Percentiles rank a stretch among this genome's conserved stretches.
Conservation (phyloP, 257 asterid genomes). For the Phtheirospermum japonicum region DNA sequence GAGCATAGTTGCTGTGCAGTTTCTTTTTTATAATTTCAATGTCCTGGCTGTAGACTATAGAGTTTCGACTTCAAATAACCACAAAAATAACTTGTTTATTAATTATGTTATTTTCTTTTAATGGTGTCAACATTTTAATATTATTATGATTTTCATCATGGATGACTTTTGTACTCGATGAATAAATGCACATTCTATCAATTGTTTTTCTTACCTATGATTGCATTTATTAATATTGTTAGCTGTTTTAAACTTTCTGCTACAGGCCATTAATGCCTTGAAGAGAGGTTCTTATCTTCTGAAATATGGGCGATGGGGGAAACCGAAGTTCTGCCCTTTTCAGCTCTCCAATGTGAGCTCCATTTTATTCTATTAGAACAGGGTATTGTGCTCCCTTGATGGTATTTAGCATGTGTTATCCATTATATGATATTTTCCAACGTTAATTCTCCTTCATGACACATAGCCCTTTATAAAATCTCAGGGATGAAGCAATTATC, state of each 20-base stretch:
- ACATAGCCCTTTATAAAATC: background rate
- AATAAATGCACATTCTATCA: slow-evolving; percentile 11
- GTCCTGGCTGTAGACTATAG: slow-evolving; percentile 12
- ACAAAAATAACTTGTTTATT: background rate
- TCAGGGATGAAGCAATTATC: background rate
- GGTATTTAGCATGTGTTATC: slow-evolving; percentile 18
- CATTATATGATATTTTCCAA: background rate
- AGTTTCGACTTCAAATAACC: background rate
- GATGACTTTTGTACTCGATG: slow-evolving; percentile 2
- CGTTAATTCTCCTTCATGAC: slow-evolving; percentile 8
- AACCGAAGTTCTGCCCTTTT: slow-evolving; percentile 73
- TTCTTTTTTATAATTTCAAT: slow-evolving; percentile 14
- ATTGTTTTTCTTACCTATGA: slow-evolving; percentile 19
- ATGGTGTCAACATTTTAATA: background rate
- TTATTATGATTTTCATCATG: background rate
- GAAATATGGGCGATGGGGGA: slow-evolving; percentile 75
- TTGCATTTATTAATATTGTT: slow-evolving; percentile 10
- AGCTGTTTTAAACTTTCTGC: slow-evolving; percentile 23
- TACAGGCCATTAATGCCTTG: slow-evolving; percentile 63
- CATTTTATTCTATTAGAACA: slow-evolving; percentile 20
- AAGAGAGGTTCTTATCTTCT: slow-evolving; percentile 64
- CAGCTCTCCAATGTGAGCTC: slow-evolving; percentile 57
- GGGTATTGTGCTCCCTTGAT: slow-evolving; percentile 15
- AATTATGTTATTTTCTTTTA: slow-evolving; percentile 9
- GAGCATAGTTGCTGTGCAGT: background rate